Evolutionary conservation across 2,329 filamentous ascomycete species (phyloP).

Genomic region (Dothideomycetidae sp.): DNA sequence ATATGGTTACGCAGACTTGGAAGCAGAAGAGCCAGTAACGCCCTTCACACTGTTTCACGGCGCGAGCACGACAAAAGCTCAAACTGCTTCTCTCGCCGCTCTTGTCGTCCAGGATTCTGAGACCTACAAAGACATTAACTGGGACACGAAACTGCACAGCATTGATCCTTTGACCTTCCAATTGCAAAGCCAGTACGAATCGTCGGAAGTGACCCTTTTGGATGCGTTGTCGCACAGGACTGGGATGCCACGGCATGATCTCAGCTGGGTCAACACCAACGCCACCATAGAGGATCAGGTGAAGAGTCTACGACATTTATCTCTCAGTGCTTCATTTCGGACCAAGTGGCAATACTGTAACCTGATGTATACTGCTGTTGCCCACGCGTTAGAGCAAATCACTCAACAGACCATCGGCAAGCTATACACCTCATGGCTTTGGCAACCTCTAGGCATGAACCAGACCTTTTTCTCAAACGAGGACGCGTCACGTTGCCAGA

Average conservation of each 20-base stretch:
- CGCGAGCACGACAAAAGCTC: conserved; percentile 21
- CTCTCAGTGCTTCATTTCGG: conserved; percentile 23
- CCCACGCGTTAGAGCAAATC: conserved; percentile 33
- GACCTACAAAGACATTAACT: conserved; percentile 20
- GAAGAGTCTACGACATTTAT: conserved; percentile 31
- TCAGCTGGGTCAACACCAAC: conserved; percentile 16
- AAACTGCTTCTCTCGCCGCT: conserved; percentile 17
- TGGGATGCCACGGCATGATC: conserved; percentile 23
- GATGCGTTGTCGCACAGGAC: conserved; percentile 25
- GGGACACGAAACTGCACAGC: conserved; percentile 23
- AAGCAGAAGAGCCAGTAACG: conserved; percentile 13
- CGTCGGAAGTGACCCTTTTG: conserved; percentile 20
- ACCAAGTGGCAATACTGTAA: conserved; percentile 38
- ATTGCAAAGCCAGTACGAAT: conserved; percentile 17
- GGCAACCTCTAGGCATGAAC: conserved; percentile 29
- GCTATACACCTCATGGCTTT: conserved; percentile 24
- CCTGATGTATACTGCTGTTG: conserved; percentile 36
- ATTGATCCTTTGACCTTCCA: conserved; percentile 25
- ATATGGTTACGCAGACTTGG: conserved; percentile 14
- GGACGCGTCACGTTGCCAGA: conserved; percentile 19
- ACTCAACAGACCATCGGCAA: conserved; percentile 22
- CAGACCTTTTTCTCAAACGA: conserved; percentile 25
- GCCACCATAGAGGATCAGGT: conserved; percentile 25
- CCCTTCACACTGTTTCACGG: conserved; percentile 18
- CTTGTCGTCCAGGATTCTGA: conserved; percentile 18